Conservation (phyloP, 2,329 filamentous ascomycete species). For the Colletotrichum noveboracense region DNA sequence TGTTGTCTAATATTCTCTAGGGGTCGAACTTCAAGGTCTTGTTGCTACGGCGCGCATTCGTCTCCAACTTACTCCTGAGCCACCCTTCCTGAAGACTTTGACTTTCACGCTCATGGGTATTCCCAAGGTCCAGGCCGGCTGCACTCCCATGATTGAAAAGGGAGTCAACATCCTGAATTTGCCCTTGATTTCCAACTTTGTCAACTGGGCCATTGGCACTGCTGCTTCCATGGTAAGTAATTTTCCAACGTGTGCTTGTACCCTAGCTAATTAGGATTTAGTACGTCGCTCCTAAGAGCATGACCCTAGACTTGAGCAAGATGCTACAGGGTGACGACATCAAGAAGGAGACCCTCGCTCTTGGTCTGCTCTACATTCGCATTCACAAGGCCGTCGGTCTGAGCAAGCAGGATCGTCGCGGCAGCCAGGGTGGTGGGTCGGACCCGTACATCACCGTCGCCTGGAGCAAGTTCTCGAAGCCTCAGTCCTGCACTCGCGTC, state of each 20-base stretch:
- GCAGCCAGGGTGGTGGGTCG: conserved; percentile 84
- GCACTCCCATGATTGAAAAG: conserved; percentile 88
- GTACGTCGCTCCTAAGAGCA: conserved; percentile 92
- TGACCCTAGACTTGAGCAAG: conserved; percentile 89
- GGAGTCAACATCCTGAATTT: conserved; percentile 92
- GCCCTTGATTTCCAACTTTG: conserved; percentile 93
- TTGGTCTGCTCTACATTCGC: conserved; percentile 90
- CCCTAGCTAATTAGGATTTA: neutral
- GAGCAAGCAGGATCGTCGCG: conserved; percentile 88
- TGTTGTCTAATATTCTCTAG: conserved; percentile 56
- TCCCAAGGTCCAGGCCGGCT: conserved; percentile 87
- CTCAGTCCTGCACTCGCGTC: conserved; percentile 95
- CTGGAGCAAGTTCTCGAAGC: conserved; percentile 96
- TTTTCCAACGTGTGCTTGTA: accelerated
- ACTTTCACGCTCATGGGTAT: conserved; percentile 95
- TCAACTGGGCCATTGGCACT: conserved; percentile 91
- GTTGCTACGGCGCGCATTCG: conserved; percentile 74
- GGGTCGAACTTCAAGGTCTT: conserved; percentile 76
- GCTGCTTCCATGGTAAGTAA: conserved; percentile 72
- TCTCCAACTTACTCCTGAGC: conserved; percentile 80
- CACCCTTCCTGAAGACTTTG: conserved; percentile 89
- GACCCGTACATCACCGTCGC: conserved; percentile 95
- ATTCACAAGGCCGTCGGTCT: conserved; percentile 88
- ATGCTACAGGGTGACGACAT: conserved; percentile 92
- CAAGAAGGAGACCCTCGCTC: conserved; percentile 83